Base-by-base conservation (phyloP, 108 stramenopile species). In the Parietichytrium sp. region DNA sequence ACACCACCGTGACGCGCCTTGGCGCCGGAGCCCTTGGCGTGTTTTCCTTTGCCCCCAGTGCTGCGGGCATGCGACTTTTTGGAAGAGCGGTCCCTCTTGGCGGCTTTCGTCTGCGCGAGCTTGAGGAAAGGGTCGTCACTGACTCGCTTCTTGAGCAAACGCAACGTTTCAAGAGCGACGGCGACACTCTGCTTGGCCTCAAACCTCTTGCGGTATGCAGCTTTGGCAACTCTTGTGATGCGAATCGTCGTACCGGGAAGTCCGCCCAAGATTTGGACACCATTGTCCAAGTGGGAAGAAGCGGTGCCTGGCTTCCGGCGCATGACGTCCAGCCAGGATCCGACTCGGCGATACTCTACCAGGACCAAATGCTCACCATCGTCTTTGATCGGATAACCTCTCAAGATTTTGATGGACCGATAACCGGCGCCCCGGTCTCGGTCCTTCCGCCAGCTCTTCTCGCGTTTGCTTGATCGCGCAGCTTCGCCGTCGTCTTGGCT, bases 341-440 rank as follows among this genome's bases (percentile, higher is more conserved):
- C 82, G 18, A 61, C 55, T 16, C 10, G 12, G 33, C 26, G 30
- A 51, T 50, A 18, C 23, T 83, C 82, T 8, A 79, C 20, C 7
- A 83, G 29, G 48, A 83, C 48, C 7, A 83, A 36, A 20, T 79
- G 61, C 4, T 83, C 82, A 26, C 82, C 82, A 3, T 83, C 82
- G 15, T 83, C 79, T 4, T 51, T 78, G 3, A 38, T 2, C 6
- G 82, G 82, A 27, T 83, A 83, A 7, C 82, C 82, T 15, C 82
- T 77, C 13, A 83, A 20, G 33, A 30, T 25, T 26, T 51, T 48
- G 3, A 72, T 47, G 13, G 61, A 10, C 10, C 61, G 61, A 38
- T 72, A 72, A 23, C 61, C 61, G 29, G 6, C 13, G 13, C 38
- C 6, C 20, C 61, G 61, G n/a, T 33, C 61, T 6, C 6, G 20